Base-by-base conservation (phyloP, 2,329 filamentous ascomycete genomes). In the Sporothrix sp. region DNA sequence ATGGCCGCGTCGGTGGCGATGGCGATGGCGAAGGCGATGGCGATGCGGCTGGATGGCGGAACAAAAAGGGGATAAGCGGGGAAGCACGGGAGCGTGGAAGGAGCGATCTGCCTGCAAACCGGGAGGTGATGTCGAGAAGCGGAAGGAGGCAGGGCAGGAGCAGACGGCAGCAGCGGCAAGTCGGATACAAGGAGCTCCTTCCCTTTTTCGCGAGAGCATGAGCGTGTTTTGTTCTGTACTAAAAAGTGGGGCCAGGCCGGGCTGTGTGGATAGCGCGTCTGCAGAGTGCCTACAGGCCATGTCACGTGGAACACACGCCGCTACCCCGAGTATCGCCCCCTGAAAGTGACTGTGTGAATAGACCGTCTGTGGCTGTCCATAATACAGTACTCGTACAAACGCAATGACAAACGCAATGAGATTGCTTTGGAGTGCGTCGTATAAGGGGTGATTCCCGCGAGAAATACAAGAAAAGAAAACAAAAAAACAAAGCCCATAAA, bases 1-100 rank as follows among this genome's bases (percentile, higher is more conserved):
- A 59, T 59, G 21, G 36, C 32, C 48, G 49, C 8, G n/a, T n/a
- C 18, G 39, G 32, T 27, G 30, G 11, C 23, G 44, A 47, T 23
- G 16, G 20, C 46, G 18, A 39, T 38, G 44, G 10, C 25, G 32
- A 35, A 7, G 32, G 32, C 13, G 32, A 7, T 35, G 32, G 36
- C n/a, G n/a, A n/a, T n/a, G n/a, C n/a, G n/a, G n/a, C n/a, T n/a
- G n/a, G n/a, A n/a, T 30, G 46, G 10, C 46, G 35, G n/a, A n/a
- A n/a, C n/a, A n/a, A n/a, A 38, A 23, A n/a, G 14, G n/a, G 21
- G 32, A n/a, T 18, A 20, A 48, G 18, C 25, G 37, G 25, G 25
- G n/a, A 32, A 18, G 13, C 14, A 14, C 7, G 23, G 9, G 14
- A 27, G 14, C 25, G 36, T 4, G 9, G 10, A 10, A 28, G n/a